These are phyloP conservation scores for Rhizopogon vesiculosus DNA, from an alignment of 768 basidiomycete genomes.

Conservation along the genomic window DNA sequence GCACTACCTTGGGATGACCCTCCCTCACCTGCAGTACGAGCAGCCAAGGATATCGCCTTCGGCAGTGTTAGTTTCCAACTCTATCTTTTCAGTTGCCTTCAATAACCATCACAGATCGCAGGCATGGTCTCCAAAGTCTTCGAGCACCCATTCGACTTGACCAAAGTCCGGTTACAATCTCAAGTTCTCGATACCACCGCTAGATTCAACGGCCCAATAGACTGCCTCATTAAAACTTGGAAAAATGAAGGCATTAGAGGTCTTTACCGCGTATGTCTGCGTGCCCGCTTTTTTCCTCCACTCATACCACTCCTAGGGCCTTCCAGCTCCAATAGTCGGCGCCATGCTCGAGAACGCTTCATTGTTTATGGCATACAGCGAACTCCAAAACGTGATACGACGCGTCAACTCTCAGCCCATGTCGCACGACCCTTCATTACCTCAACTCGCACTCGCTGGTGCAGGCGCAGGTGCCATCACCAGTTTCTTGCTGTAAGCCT, in stretches of 20 bases:
- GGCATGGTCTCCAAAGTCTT: slow-evolving; percentile 85
- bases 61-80: slow-evolving; percentile 44
- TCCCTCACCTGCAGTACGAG: slow-evolving; percentile 14
- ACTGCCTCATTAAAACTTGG: slow-evolving; percentile 83
- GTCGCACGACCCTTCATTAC: slow-evolving; percentile 46
- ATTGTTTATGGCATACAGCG: slow-evolving; percentile 82
- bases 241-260: slow-evolving; percentile 77
- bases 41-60: slow-evolving; percentile 48
- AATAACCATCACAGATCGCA: slow-evolving; percentile 48
- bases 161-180: slow-evolving; percentile 90
- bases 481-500: slow-evolving; percentile 79
- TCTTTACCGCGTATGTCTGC: slow-evolving; percentile 73
- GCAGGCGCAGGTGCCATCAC: slow-evolving; percentile 84
- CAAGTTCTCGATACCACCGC: slow-evolving; percentile 71
- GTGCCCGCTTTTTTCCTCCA: neutral
- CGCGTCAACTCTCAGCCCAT: slow-evolving; percentile 28
- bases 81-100: neutral
- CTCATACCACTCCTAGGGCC: slow-evolving; percentile 50
- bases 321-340: slow-evolving; percentile 87
- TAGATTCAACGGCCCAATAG: slow-evolving; percentile 80
- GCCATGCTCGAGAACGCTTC: slow-evolving; percentile 91
- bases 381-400: slow-evolving; percentile 62
- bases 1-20: slow-evolving; percentile 12
- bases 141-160: slow-evolving; percentile 94
- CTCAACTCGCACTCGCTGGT: slow-evolving; percentile 75